Conservation (phyloP, 345 rosid species). For the Litchi chinensis region DNA sequence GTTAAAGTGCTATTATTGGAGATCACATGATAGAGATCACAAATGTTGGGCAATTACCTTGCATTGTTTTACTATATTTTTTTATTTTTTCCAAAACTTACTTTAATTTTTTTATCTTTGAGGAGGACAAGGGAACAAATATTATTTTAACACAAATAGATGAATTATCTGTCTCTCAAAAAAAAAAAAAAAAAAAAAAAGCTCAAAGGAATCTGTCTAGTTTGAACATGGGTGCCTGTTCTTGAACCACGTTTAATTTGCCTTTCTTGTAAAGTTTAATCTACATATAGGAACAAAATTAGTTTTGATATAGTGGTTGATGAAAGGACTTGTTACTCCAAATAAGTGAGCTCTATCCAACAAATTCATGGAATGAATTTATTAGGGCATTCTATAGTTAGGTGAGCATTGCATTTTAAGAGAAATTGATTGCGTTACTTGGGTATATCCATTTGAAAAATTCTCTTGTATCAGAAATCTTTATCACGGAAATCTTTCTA, state of each 20-base stretch:
- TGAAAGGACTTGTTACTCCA: not conserved
- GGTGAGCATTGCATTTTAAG: no score
- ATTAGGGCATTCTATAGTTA: no score
- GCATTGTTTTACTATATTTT: not conserved
- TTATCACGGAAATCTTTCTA: no score
- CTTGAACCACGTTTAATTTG: not conserved
- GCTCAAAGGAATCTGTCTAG: not conserved
- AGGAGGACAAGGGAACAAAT: conserved; percentile 18
- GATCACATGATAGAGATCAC: conserved; percentile 28
- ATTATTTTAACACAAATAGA: not conserved
- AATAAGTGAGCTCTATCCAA: not conserved
- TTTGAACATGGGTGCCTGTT: not conserved
- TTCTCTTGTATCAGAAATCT: no score
- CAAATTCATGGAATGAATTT: no score
- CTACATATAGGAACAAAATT: not conserved
- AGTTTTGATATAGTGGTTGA: not conserved
- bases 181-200: no score
- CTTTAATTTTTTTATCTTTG: not conserved
- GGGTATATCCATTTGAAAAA: no score
- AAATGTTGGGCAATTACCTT: not conserved
- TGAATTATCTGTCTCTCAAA: conserved; percentile 2
- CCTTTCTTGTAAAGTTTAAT: not conserved
- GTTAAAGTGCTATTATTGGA: conserved; percentile 30
- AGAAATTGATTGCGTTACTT: no score
- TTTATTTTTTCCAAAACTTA: not conserved